Conservation (phyloP, 1,284 basidiomycete genomes). For the Heterobasidion parviporum region DNA sequence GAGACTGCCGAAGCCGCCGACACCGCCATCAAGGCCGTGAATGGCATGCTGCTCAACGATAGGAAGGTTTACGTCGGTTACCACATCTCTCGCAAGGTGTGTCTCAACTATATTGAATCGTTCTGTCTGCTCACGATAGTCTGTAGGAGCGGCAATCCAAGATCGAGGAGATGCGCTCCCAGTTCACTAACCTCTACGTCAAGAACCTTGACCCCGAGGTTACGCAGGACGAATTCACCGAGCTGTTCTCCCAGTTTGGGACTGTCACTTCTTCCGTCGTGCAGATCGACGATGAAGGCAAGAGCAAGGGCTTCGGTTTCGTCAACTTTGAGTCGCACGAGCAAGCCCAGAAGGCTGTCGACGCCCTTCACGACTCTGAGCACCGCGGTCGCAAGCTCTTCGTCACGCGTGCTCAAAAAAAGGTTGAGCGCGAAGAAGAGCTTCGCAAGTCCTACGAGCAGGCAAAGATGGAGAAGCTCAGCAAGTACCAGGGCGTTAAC, state of each 20-base stretch:
- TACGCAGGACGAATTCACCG: conserved; percentile 82
- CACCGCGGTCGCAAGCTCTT: conserved; percentile 88
- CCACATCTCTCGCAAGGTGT: conserved; percentile 93
- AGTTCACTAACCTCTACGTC: conserved; percentile 98
- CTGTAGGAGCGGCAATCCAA: conserved; percentile 90
- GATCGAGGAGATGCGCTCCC: conserved; percentile 93
- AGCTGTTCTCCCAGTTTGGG: conserved; percentile 79
- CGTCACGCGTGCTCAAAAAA: conserved; percentile 97
- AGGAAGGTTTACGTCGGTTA: conserved; percentile 99
- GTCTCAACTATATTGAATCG: conserved; percentile 13
- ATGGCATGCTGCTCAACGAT: conserved; percentile 99
- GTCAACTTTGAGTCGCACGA: conserved; percentile 96
- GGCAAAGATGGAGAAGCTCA: conserved; percentile 95
- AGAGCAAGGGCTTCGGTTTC: conserved; percentile 96
- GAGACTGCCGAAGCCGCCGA: conserved; percentile 97
- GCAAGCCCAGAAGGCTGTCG: conserved; percentile 86
- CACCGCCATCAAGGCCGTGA: conserved; percentile 95
- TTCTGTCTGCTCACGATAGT: not conserved
- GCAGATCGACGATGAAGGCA: conserved; percentile 79
- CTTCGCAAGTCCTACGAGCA: conserved; percentile 91
- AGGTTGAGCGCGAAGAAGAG: conserved; percentile 97
- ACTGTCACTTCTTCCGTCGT: conserved; percentile 86
- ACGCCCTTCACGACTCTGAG: conserved; percentile 85
- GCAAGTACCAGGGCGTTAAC: conserved; percentile 99
- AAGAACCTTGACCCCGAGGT: conserved; percentile 93